Percentiles rank a stretch among this genome's conserved stretches.
Conservation (phyloP, 176 grass and related monocot genomes). For the Otatea glauca region DNA sequence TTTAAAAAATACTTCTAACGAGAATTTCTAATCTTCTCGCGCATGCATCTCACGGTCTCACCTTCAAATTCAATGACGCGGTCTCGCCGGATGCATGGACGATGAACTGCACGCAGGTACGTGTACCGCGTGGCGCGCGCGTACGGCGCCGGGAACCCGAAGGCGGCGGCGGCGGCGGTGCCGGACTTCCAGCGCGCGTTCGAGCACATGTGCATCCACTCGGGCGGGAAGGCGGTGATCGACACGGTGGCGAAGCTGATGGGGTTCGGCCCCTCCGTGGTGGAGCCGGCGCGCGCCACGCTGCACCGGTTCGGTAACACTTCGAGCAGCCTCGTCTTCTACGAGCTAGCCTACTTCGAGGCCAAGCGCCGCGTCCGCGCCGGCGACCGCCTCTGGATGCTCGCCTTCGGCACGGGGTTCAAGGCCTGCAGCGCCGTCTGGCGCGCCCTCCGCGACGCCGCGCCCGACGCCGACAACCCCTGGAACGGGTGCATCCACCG, state of each 20-base stretch:
- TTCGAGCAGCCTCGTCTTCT: slow-evolving; percentile 91
- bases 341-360: slow-evolving; percentile 93
- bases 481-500: slow-evolving; percentile 72
- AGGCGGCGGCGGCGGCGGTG: slow-evolving; percentile 47
- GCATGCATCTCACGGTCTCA: background rate
- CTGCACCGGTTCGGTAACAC: slow-evolving; percentile 94
- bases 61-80: background rate
- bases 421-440: slow-evolving; percentile 79
- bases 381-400: slow-evolving; percentile 81
- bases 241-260: slow-evolving; percentile 70
- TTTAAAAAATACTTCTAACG: background rate
- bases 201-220: slow-evolving; percentile 94
- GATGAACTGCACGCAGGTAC: slow-evolving; percentile 30
- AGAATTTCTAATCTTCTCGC: background rate
- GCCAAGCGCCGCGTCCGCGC: slow-evolving; percentile 64
- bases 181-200: slow-evolving; percentile 83
- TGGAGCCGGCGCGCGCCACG: slow-evolving; percentile 69
- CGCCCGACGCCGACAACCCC: slow-evolving; percentile 70
- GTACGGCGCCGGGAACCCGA: slow-evolving; percentile 32
- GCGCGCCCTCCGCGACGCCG: slow-evolving; percentile 62
- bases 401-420: slow-evolving; percentile 88
- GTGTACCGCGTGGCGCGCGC: slow-evolving; percentile 49
- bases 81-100: background rate
- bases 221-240: slow-evolving; percentile 91
- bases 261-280: slow-evolving; percentile 49